Evolutionary conservation across 163 green algal species (phyloP), one percentile per base, ranked within the genome.

Genomic region (Scenedesmus sp.): DNA sequence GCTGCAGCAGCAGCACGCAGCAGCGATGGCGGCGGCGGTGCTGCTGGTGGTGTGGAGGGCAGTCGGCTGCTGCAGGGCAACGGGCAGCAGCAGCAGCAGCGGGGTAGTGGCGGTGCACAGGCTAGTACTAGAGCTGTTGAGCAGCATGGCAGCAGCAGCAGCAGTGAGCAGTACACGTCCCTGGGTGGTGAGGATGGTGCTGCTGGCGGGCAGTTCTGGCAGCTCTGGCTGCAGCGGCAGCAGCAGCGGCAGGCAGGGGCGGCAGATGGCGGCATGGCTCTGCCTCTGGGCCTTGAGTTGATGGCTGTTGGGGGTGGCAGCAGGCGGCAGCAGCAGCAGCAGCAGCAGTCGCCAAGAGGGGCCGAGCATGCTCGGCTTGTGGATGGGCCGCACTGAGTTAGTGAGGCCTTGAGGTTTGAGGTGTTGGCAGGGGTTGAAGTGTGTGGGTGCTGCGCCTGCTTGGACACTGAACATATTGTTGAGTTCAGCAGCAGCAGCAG

Each of bases 211-310:
- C 73, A 73, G 23, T 86, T 57, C 46, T 70, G 60, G 57, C 88
- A 74, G 77, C 57, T 62, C 4, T 85, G 81, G 60, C 82, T 82
- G 88, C 88, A 76, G 67, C 87, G 26, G 88, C 87, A 87, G 88
- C 59, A 88, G 88, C 74, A 86, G 64, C 79, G 70, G 88, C 79
- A 74, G 88, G n/a, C 15, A 54, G 26, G 12, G 64, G 46, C 26
- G 60, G 23, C 16, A 86, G 81, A 60, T 7, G 59, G 15, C 0
- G 88, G 88, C 59, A 66, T 92, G 77, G 20, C 60, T 5, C 60
- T 92, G 88, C 88, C 88, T 3, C 88, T 92, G 12, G 88, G 88
- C 5, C 6, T 83, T 52, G 88, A 92, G 79, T 8, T 92, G 60
- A 88, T 34, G 34, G 15, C 83, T 4, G 23, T 18, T 60, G 83